Conservation (phyloP, 805 yeast species). For the Metschnikowia peoriensis region DNA sequence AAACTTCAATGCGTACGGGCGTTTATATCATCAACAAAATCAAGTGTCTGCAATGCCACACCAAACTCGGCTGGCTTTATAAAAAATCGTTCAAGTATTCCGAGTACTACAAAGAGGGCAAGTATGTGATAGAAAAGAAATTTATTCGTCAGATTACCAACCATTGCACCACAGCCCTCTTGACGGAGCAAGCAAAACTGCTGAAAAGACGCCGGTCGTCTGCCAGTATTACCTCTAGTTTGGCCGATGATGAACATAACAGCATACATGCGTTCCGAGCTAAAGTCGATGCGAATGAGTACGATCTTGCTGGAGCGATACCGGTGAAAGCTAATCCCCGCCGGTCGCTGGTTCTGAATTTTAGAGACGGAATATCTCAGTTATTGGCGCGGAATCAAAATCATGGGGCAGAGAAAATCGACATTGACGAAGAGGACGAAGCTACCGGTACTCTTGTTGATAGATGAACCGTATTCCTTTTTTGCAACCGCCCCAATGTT, state of each 20-base stretch:
- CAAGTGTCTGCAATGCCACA: slow-evolving; percentile 39
- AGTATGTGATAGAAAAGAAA: slow-evolving; percentile 41
- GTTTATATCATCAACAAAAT: slow-evolving; percentile 35
- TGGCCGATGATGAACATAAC: slow-evolving; percentile 6
- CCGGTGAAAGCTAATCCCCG: not conserved
- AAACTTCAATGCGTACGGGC: slow-evolving; percentile 42
- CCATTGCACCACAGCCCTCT: slow-evolving; percentile 31
- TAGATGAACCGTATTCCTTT: slow-evolving; percentile 2
- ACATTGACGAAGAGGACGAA: slow-evolving; percentile 19
- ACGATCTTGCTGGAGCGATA: not conserved
- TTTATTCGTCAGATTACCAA: slow-evolving; percentile 36
- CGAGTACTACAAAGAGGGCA: slow-evolving; percentile 44
- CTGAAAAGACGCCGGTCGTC: slow-evolving; percentile 24
- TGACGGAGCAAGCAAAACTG: slow-evolving; percentile 33
- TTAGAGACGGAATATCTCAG: slow-evolving; percentile 10
- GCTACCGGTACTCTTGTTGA: slow-evolving; percentile 15
- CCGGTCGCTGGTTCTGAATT: slow-evolving; percentile 4
- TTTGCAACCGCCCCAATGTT: not conserved
- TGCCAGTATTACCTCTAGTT: slow-evolving; percentile 12
- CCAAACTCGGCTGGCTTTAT: slow-evolving; percentile 41
- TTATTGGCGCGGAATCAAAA: slow-evolving; percentile 3
- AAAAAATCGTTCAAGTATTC: slow-evolving; percentile 34
- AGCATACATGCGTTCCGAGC: slow-evolving; percentile 11
- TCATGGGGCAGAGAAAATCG: slow-evolving; percentile 12
- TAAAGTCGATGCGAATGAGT: slow-evolving; percentile 3